These are phyloP conservation scores for Rhizophora mangle DNA, from an alignment of 345 rosid genomes.

Conservation along the genomic window DNA sequence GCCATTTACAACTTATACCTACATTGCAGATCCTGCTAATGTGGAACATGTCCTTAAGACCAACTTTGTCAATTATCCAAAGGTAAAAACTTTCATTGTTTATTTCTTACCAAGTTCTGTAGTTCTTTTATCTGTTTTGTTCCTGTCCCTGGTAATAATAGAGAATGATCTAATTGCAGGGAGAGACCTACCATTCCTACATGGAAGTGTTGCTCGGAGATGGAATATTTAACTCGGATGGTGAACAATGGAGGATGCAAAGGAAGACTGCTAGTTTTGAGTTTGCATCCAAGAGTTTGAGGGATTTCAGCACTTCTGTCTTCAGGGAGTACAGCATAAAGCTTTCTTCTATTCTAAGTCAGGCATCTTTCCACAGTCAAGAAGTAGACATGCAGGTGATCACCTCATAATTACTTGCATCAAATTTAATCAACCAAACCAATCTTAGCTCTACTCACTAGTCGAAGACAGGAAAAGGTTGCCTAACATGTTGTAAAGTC, in stretches of 20 bases:
- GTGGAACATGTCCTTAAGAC: conserved; percentile 89
- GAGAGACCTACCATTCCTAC: conserved; percentile 82
- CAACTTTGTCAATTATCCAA: conserved; percentile 80
- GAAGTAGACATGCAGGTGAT: conserved; percentile 84
- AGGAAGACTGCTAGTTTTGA: conserved; percentile 95
- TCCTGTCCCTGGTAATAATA: background rate
- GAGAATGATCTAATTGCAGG: conserved; percentile 40
- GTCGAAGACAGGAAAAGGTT: too few relatives aligned
- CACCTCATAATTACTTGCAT: too few relatives aligned
- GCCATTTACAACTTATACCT: conserved; percentile 84
- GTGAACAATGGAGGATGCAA: conserved; percentile 86
- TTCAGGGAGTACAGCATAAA: conserved; percentile 81
- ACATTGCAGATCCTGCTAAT: conserved; percentile 87
- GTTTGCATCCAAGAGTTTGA: conserved; percentile 90
- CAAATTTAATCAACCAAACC: too few relatives aligned
- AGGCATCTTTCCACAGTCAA: conserved; percentile 46
- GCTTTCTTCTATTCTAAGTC: conserved; percentile 60
- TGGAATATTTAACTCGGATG: conserved; percentile 88
- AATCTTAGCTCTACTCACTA: too few relatives aligned
- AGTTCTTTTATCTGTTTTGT: background rate
- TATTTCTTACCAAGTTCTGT: background rate
- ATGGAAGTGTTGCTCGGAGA: conserved; percentile 93
- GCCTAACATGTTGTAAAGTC: too few relatives aligned
- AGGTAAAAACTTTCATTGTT: conserved; percentile 41
- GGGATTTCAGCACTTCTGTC: conserved; percentile 82